phyloP scores from a whole-genome alignment of 2,329 filamentous ascomycete genomes.

The Tolypocladium amazonense region DNA sequence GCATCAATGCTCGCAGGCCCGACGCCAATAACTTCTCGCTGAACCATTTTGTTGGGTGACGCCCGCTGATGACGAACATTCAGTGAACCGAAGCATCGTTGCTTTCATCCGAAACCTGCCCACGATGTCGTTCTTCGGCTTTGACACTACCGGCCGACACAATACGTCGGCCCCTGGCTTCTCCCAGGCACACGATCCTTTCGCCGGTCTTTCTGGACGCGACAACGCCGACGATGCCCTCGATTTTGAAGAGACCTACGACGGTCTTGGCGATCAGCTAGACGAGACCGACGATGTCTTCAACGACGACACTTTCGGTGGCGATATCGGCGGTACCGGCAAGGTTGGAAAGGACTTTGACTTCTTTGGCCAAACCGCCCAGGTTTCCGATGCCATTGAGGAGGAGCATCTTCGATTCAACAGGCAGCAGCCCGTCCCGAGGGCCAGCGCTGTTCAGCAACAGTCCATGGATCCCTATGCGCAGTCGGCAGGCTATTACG shows the following conservation, averaged over 20 bases:
- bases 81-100: background rate
- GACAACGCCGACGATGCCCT: constrained; percentile 49
- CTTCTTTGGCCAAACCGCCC: constrained; percentile 87
- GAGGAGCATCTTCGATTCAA: constrained; percentile 83
- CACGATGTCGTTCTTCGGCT: constrained; percentile 86
- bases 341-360: constrained; percentile 87
- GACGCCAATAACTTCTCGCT: background rate
- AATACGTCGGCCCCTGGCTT: constrained; percentile 67
- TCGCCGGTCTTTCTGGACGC: constrained; percentile 65
- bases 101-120: background rate
- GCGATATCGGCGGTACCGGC: constrained; percentile 24
- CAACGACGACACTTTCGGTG: constrained; percentile 90
- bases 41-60: background rate
- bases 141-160: constrained; percentile 57
- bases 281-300: constrained; percentile 88
- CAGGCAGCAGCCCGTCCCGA: constrained; percentile 56
- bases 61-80: background rate
- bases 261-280: constrained; percentile 82
- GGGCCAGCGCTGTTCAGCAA: constrained; percentile 18
- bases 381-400: constrained; percentile 74
- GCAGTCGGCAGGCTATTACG: constrained; percentile 20
- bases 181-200: constrained; percentile 73
- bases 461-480: constrained; percentile 22
- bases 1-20: background rate
- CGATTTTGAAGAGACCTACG: constrained; percentile 96